Base-by-base conservation (phyloP, 2,329 filamentous ascomycete species). In the Claviceps sorghi region DNA sequence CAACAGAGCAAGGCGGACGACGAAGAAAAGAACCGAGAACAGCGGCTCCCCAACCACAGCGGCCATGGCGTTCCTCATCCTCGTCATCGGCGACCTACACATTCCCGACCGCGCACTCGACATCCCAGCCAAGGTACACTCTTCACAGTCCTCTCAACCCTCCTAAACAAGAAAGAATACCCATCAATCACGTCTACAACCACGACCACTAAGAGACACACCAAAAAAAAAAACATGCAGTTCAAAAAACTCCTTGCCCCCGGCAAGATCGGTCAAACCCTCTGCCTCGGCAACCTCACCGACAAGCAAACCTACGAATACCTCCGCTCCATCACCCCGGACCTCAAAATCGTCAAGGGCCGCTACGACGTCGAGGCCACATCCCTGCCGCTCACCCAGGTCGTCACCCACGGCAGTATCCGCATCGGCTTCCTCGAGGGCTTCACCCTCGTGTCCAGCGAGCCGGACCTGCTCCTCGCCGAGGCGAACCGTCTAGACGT, bases 21-120 rank as follows among this genome's bases (percentile, higher is more conserved):
- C 11, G 5, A 19, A 6, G 3, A 34, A 21, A 34, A 34, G n/a
- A 6, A 34, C 19, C 9, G 8, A 6, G 21, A 21, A 21, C 26
- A n/a, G n/a, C n/a, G n/a, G n/a, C n/a, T 51, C 44, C 9, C 26
- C 49, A 17, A 19, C 13, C 34, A 21, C 32, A 29, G 51, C 46
- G 41, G 41, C 81, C 75, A 88, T 91, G 74, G 88, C 88, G 58
- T 88, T 91, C 71, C 78, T 95, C 60, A 89, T 95, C 65, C 80
- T 95, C 65, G 88, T 93, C 65, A 88, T 95, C 61, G 88, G 88
- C 67, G 89, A 95, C 73, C 80, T 95, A 52, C 89, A 95, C 73
- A 95, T 95, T 70, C 89, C 89, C 62, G 89, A 95, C 70, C 79
- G 89, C 67, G 89, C 88, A 61, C 82, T 93, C 58, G 89, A 95